Evolutionary conservation across 148 eudicot species (phyloP), one percentile per base, ranked within the genome.

Genomic region (Diospyros lotus): DNA sequence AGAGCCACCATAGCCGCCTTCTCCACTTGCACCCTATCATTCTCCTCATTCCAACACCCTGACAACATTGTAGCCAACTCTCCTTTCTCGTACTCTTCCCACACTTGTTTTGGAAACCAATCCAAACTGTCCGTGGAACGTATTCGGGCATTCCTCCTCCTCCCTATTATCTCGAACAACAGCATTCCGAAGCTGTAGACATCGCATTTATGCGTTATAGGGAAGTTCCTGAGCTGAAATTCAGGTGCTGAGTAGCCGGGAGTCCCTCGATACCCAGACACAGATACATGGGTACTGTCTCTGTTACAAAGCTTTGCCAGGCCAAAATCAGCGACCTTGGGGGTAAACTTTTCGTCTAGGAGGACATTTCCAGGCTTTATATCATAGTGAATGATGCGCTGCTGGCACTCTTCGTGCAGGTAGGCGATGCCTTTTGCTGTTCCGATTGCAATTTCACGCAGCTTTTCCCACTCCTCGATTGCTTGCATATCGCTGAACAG

Each of bases 151-250:
- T 71, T 71, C 53, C 43, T 71, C 53, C 53, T 71, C 64, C 74
- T 71, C 17, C 74, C 74, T 5, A 69, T 17, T 12, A 69, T 69
- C 48, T 69, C 73, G 46, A 70, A 70, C 73, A 70, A 54, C 14
- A 72, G 64, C 74, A 71, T 71, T 2, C 74, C 65, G 3, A 56
- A 71, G n/a, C 74, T 71, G 14, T 71, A 71, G 44, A 58, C 74
- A 58, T 71, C 74, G 3, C 74, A 71, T 44, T 71, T 71, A 7
- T 71, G 8, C 0, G 74, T 71, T 10, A 43, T 17, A 0, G 64
- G 64, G 1, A 14, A 71, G 8, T 58, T 71, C 5, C 44, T 71
- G 15, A 71, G 64, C 1, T 15, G 15, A 44, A 71, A 58, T 28
- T 71, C 74, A 0, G 74, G 74, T 4, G 64, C 73, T 0, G 61